phyloP scores from a whole-genome alignment of 2,329 filamentous ascomycete species.

The Colletotrichum orchidophilum region DNA sequence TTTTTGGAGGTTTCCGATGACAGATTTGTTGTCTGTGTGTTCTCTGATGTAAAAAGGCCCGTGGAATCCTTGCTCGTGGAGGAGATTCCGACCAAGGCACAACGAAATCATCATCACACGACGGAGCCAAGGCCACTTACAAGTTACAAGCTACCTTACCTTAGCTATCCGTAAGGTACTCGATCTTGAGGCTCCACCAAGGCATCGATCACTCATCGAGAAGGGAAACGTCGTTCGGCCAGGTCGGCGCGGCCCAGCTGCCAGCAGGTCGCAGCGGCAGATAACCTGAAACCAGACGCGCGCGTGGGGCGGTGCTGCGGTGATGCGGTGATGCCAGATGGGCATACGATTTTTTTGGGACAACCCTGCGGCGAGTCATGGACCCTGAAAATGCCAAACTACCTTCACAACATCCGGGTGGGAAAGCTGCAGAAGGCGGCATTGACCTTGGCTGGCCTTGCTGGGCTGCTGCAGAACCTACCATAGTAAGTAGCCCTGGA shows the following conservation, averaged over 20 bases:
- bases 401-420: too few species aligned
- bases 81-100: background rate
- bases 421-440: background rate
- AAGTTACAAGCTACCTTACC: too few species aligned
- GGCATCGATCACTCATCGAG: too few species aligned
- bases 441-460: conserved; percentile 23
- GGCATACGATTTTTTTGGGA: too few species aligned
- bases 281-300: conserved; percentile 9
- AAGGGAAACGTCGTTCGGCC: too few species aligned
- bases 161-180: too few species aligned
- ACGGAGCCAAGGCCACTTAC: too few species aligned
- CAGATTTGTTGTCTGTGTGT: background rate
- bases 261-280: background rate
- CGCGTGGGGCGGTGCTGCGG: background rate
- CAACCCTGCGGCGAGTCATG: conserved; percentile 8
- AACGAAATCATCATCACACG: too few species aligned
- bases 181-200: too few species aligned
- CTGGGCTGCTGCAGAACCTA: conserved; percentile 11
- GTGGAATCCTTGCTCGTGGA: background rate
- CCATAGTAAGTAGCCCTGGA: background rate
- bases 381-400: background rate
- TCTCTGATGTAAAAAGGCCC: background rate
- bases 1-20: background rate
- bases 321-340: too few species aligned
- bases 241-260: background rate